Evolutionary conservation across 1,284 basidiomycete species (phyloP), one percentile per base, ranked within the genome.

Genomic region (Trichosporon sp.): DNA sequence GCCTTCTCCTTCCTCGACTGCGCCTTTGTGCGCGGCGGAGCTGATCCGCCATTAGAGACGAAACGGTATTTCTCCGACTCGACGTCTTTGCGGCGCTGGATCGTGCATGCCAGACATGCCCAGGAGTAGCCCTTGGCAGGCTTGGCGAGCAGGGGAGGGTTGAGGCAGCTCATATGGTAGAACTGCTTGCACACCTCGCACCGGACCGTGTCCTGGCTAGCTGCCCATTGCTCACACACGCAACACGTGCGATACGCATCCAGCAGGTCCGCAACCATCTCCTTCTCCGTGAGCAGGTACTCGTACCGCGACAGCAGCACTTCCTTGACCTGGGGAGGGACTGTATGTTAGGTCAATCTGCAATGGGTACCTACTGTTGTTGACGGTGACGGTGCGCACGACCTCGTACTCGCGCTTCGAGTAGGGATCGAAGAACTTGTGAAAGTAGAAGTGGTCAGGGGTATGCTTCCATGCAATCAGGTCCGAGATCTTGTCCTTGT

Each of bases 371-470:
- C 78, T 81, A 97, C 94, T 87, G 83, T 99, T 99, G 77, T 91
- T 89, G 71, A 97, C 90, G 78, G 91, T 92, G 65, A 89, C 89
- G 32, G 93, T 90, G 69, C 92, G 91, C 71, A 99, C 90, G 76
- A 98, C 92, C 83, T 99, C 97, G 85, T 96, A 98, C 85, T 97
- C 96, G 83, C 94, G 93, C 86, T 97, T 96, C 84, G 98, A 93
- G 85, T 98, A 98, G 63, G 96, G 93, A 85, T 99, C 96, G 83
- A 95, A 98, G 70, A 96, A 88, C 77, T 92, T 91, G 77, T 90
- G 90, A 86, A 94, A 98, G 87, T 95, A 97, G 86, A 98, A 98
- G 77, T 93, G 90, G 84, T 98, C 95, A 12, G 94, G 93, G 66
- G 91, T 89, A 84, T 92, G 93, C 86, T 96, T 97, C 94, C 94